Percentiles rank a stretch among this genome's conserved stretches.
Conservation (phyloP, 805 yeast species). For the Yarrowia sp. region DNA sequence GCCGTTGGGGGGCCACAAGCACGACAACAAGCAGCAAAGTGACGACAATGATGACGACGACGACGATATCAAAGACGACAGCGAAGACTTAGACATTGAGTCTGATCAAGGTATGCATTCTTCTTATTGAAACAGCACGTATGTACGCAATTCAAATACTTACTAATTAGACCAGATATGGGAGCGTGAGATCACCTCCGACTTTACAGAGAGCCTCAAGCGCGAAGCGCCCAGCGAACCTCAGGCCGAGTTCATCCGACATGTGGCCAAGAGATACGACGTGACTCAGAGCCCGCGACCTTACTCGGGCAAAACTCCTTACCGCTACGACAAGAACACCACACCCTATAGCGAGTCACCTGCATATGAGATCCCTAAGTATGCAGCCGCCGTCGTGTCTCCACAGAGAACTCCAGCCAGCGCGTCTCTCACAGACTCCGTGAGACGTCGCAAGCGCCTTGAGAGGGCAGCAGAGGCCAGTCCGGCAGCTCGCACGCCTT, state of each 20-base stretch:
- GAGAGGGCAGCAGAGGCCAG: conserved; percentile 20
- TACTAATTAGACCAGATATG: conserved; percentile 39
- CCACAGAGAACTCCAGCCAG: conserved; percentile 27
- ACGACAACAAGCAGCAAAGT: conserved; percentile 42
- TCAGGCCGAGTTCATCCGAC: conserved; percentile 31
- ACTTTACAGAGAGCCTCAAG: conserved; percentile 35
- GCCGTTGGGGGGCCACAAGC: conserved; percentile 43
- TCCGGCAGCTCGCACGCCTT: conserved; percentile 22
- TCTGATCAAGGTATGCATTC: conserved; percentile 38
- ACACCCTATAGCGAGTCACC: conserved; percentile 33
- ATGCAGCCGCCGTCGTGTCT: conserved; percentile 11
- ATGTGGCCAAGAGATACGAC: conserved; percentile 32
- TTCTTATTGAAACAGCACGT: conserved; percentile 36
- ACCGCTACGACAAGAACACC: conserved; percentile 20
- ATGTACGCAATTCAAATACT: conserved; percentile 39
- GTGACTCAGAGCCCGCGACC: conserved; percentile 29
- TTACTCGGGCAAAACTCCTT: conserved; percentile 29
- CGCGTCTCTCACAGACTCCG: conserved; percentile 17
- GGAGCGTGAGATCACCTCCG: conserved; percentile 38
- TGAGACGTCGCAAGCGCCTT: conserved; percentile 34
- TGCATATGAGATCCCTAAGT: conserved; percentile 25
- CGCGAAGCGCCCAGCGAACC: conserved; percentile 20
- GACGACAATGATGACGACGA: conserved; percentile 45
- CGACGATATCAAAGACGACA: conserved; percentile 42
- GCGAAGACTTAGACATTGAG: conserved; percentile 9